Percentiles rank a stretch among this genome's conserved stretches.
phyloP scores from a whole-genome alignment of 1,139 yeast species.

The Hanseniaspora sp. region DNA sequence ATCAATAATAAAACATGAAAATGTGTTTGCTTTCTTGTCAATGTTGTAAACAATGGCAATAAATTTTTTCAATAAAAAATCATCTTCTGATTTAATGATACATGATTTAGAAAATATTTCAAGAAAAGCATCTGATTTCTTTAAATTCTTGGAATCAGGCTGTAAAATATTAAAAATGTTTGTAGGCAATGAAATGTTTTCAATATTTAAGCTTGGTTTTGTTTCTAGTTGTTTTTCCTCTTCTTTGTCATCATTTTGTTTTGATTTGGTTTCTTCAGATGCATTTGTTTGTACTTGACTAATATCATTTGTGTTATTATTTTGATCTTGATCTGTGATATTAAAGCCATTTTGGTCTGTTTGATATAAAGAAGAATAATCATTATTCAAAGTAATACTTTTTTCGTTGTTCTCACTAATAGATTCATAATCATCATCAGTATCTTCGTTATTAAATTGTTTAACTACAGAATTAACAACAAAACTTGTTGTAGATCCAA shows the following conservation, averaged over 20 bases:
- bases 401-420: not conserved
- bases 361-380: constrained; percentile 8
- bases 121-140: constrained; percentile 1
- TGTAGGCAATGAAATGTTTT: constrained; percentile 11
- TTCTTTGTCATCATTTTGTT: not conserved
- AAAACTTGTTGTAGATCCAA: constrained; percentile 7
- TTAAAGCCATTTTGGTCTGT: not conserved
- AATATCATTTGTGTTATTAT: not conserved
- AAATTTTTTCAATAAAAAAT: constrained; percentile 10
- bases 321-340: not conserved
- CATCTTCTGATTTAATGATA: constrained; percentile 13
- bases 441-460: constrained; percentile 5
- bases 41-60: constrained; percentile 15
- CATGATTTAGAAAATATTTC: constrained; percentile 11
- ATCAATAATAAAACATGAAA: constrained; percentile 55
- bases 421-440: not conserved
- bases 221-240: not conserved
- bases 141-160: constrained; percentile 9
- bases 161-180: constrained; percentile 12
- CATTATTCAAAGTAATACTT: not conserved
- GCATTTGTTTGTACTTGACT: no score
- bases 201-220: not conserved
- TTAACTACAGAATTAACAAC: constrained; percentile 14
- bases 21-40: constrained; percentile 17
- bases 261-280: no score